phyloP scores from a whole-genome alignment of 2,329 filamentous ascomycete genomes.

The Colletotrichum cereale region DNA sequence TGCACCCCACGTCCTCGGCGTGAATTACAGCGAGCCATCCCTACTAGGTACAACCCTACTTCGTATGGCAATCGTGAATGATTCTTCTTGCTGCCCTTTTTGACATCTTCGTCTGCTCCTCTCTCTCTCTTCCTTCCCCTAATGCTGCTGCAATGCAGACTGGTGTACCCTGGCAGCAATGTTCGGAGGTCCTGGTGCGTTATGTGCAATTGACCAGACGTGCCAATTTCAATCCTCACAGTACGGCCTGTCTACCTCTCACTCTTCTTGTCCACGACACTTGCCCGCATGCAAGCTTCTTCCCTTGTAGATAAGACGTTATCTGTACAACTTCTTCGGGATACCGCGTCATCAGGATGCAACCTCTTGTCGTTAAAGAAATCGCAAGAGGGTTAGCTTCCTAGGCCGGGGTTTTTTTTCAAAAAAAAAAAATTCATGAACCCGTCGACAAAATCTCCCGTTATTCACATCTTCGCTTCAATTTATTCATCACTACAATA shows the following conservation, averaged over 20 bases:
- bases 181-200: neutral
- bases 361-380: neutral
- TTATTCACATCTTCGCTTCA: neutral
- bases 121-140: neutral
- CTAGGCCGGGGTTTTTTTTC: no score
- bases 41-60: neutral
- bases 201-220: neutral
- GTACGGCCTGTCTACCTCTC: neutral
- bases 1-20: slow-evolving; percentile 45
- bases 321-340: neutral
- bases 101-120: no score
- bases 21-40: slow-evolving; percentile 47
- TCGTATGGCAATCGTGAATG: neutral
- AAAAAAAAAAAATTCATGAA: no score
- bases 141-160: neutral
- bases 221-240: neutral
- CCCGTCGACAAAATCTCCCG: neutral
- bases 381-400: neutral
- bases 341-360: no score
- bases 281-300: neutral
- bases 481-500: neutral
- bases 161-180: neutral
- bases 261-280: neutral
- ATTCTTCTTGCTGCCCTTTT: neutral
- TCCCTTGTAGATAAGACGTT: neutral